Percentiles rank a stretch among this genome's conserved stretches.
Conservation (phyloP, 176 grass and related monocot species). For the Oryza glaberrima region DNA sequence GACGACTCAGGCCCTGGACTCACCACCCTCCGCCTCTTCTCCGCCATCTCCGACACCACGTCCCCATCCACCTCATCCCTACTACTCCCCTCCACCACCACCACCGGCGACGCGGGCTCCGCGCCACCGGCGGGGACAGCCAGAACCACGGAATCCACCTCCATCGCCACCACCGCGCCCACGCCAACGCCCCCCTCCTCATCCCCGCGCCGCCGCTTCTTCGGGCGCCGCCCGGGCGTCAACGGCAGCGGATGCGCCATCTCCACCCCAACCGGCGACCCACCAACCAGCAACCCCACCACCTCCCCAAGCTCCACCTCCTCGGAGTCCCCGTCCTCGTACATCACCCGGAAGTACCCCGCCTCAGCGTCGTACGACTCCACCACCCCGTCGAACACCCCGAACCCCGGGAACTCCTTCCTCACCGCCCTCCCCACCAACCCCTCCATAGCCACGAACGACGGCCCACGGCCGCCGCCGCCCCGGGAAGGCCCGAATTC, state of each 20-base stretch:
- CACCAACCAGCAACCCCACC: constrained; percentile 62
- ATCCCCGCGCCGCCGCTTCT: constrained; percentile 54
- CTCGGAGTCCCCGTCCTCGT: constrained; percentile 89
- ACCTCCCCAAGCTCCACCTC: constrained; percentile 84
- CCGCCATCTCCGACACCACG: neutral
- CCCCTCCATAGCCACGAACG: constrained; percentile 41
- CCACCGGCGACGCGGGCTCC: constrained; percentile 30
- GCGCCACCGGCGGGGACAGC: constrained; percentile 15
- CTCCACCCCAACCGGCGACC: no score
- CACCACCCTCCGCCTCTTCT: constrained; percentile 38
- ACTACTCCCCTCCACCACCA: neutral
- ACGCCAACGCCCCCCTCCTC: neutral
- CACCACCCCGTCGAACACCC: constrained; percentile 60
- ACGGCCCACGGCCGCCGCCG: neutral
- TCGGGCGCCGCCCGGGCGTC: constrained; percentile 36
- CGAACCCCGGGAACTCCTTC: constrained; percentile 78
- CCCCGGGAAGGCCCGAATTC: neutral
- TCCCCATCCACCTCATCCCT: neutral
- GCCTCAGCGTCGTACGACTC: constrained; percentile 74
- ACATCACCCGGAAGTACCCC: constrained; percentile 83
- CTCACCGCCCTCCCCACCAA: constrained; percentile 72
- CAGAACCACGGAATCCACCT: constrained; percentile 18
- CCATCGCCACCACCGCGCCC: neutral
- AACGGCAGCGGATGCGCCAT: constrained; percentile 28
- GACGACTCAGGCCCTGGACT: constrained; percentile 38